Evolutionary conservation across 352 stramenopile species (phyloP).

Genomic region (Phytopythium ostracodes): DNA sequence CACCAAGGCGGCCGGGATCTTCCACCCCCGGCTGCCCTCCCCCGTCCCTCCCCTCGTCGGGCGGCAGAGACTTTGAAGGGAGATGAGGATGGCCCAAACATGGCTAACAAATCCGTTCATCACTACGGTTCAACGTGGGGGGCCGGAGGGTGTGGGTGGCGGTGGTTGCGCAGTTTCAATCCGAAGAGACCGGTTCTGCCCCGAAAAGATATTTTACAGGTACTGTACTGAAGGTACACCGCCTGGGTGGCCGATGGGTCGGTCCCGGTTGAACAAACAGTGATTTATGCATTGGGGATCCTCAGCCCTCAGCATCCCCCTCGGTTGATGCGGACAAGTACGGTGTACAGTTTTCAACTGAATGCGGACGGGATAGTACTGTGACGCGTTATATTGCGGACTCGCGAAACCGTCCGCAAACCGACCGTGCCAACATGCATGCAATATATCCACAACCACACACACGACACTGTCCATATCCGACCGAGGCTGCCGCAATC

Average conservation of each 20-base stretch:
- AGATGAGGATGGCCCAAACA: not conserved
- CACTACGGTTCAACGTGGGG: not conserved
- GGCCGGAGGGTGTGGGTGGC: too few relatives aligned
- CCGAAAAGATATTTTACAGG: not conserved
- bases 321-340: too few relatives aligned
- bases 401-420: not conserved
- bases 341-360: not conserved
- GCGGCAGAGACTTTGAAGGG: constrained; percentile 6
- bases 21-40: constrained; percentile 1
- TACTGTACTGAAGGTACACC: not conserved
- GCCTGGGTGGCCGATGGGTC: too few relatives aligned
- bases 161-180: not conserved
- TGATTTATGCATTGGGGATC: not conserved
- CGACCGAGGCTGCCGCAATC: not conserved
- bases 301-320: too few relatives aligned
- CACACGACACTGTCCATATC: constrained; percentile 2
- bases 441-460: not conserved
- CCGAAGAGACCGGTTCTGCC: not conserved
- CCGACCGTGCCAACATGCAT: too few relatives aligned
- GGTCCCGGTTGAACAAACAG: not conserved
- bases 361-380: not conserved
- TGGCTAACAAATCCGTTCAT: constrained; percentile 5
- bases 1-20: not conserved
- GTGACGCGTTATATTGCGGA: not conserved
- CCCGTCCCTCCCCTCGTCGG: not conserved